Conservation (phyloP, 805 yeast species). For the Candida sithepensis region DNA sequence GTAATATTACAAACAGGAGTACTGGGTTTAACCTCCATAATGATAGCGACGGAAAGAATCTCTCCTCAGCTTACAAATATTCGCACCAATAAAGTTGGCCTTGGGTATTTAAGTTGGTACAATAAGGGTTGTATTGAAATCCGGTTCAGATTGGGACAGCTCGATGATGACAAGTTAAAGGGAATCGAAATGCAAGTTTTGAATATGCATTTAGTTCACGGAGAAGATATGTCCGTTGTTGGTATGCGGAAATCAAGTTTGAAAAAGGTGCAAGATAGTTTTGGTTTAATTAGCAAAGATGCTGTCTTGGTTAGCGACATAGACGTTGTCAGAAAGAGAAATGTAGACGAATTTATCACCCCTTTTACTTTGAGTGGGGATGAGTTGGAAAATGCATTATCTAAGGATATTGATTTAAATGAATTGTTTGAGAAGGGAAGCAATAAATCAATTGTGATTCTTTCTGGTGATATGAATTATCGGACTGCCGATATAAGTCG, state of each 20-base stretch:
- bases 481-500: constrained; percentile 32
- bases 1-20: constrained; percentile 44
- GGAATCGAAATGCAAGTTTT: constrained; percentile 36
- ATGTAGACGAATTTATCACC: too few relatives aligned
- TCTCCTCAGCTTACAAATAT: constrained; percentile 37
- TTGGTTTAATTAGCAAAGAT: constrained; percentile 7
- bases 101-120: constrained; percentile 60
- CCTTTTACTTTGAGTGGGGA: constrained; percentile 15
- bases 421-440: constrained; percentile 8
- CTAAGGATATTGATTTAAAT: constrained; percentile 6
- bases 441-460: constrained; percentile 29
- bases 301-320: constrained; percentile 15
- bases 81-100: constrained; percentile 43
- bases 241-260: constrained; percentile 13
- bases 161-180: constrained; percentile 29
- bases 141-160: constrained; percentile 38
- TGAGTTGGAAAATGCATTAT: constrained; percentile 11
- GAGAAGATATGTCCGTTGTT: constrained; percentile 29
- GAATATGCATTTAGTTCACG: constrained; percentile 55
- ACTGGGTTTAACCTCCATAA: constrained; percentile 47
- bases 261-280: constrained; percentile 13
- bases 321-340: too few relatives aligned
- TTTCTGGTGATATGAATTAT: constrained; percentile 56
- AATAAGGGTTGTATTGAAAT: constrained; percentile 58
- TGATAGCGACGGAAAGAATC: constrained; percentile 35